A percentile compares a stretch with the other conserved stretches of the same genome.
Conservation (phyloP, 345 rosid species). For the Brassica napus region Da-Ae NC_063445.1:4461501-4462000, state of each 20-base stretch:
- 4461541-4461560: too few species aligned
- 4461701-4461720: conserved; percentile 51
- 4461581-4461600: too few species aligned
- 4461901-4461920: conserved; percentile 51
- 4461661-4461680: too few species aligned
- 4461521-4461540: too few species aligned
- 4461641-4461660: too few species aligned
- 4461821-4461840: neutral
- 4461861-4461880: conserved; percentile 38
- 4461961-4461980: conserved; percentile 46
- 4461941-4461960: conserved; percentile 61
- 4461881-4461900: conserved; percentile 39
- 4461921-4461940: conserved; percentile 62
- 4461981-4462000: conserved; percentile 44
- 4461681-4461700: too few species aligned
- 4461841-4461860: conserved; percentile 31
- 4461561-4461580: too few species aligned
- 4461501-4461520: too few species aligned
- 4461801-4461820: conserved; percentile 6
- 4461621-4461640: too few species aligned
- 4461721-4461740: conserved; percentile 51
- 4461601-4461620: too few species aligned
- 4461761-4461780: conserved; percentile 47
- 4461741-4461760: conserved; percentile 35
- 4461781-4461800: neutral